These are phyloP conservation scores for Taiozyma sp. DNA, from an alignment of 1,139 yeast genomes.

Conservation along the genomic window DNA sequence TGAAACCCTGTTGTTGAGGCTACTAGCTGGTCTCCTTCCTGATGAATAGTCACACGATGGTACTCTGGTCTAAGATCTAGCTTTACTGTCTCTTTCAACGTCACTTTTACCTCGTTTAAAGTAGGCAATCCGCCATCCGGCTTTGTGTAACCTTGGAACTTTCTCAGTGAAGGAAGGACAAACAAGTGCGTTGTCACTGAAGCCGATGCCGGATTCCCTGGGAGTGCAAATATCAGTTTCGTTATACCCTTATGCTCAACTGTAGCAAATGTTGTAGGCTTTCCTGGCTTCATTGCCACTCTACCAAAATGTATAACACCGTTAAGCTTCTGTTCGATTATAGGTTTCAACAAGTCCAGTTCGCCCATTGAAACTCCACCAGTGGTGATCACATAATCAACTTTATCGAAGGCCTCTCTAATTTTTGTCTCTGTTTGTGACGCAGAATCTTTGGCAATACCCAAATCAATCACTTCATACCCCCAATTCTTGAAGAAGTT, in stretches of 20 bases:
- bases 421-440: constrained; percentile 24
- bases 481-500: constrained; percentile 31
- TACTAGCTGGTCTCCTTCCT: constrained; percentile 22
- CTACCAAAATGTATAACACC: constrained; percentile 47
- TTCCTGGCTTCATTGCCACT: constrained; percentile 52
- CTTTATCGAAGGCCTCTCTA: constrained; percentile 24
- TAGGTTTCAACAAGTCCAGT: constrained; percentile 42
- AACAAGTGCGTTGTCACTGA: constrained; percentile 41
- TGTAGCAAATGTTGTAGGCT: constrained; percentile 51
- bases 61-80: constrained; percentile 47
- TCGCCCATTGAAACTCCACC: constrained; percentile 59
- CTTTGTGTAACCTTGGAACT: constrained; percentile 27
- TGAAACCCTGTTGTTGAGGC: constrained; percentile 44
- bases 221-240: constrained; percentile 39
- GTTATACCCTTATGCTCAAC: constrained; percentile 17
- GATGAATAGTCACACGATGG: constrained; percentile 36
- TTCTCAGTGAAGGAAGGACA: constrained; percentile 39
- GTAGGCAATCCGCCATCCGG: constrained; percentile 18
- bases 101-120: constrained; percentile 30
- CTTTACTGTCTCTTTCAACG: constrained; percentile 25
- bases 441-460: constrained; percentile 36
- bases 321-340: constrained; percentile 34
- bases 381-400: constrained; percentile 42
- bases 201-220: constrained; percentile 52
- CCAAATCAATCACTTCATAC: constrained; percentile 34